phyloP scores from a whole-genome alignment of 345 rosid genomes.

The Isatis tinctoria region DNA sequence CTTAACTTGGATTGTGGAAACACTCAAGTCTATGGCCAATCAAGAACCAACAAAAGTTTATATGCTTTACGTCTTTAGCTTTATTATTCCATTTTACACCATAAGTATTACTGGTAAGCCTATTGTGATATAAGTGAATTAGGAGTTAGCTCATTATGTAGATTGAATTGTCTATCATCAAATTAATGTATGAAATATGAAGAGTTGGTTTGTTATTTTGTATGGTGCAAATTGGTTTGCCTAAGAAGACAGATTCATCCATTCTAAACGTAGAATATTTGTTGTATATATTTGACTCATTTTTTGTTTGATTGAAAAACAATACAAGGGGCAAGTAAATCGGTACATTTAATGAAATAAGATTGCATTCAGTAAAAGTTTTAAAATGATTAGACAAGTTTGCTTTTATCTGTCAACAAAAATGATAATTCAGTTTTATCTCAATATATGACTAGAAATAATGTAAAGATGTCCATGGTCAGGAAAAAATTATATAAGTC shows the following conservation, averaged over 20 bases:
- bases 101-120: background rate
- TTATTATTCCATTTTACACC: background rate
- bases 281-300: background rate
- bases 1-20: conserved; percentile 12
- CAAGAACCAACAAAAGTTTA: background rate
- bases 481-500: background rate
- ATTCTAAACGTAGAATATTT: background rate
- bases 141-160: background rate
- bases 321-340: background rate
- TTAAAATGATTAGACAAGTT: background rate
- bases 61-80: background rate
- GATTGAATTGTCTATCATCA: too few relatives aligned
- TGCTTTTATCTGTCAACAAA: background rate
- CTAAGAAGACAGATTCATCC: background rate
- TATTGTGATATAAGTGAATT: conserved; percentile 1
- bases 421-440: background rate
- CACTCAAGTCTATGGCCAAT: background rate
- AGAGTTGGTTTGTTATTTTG: conserved; percentile 1
- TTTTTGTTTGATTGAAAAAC: background rate
- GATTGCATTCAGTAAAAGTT: background rate
- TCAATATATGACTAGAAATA: background rate
- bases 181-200: background rate
- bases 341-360: background rate
- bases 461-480: conserved; percentile 16
- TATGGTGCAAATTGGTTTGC: background rate